Conservation (phyloP, 1,284 basidiomycete genomes). For the Irpex sp. region DNA sequence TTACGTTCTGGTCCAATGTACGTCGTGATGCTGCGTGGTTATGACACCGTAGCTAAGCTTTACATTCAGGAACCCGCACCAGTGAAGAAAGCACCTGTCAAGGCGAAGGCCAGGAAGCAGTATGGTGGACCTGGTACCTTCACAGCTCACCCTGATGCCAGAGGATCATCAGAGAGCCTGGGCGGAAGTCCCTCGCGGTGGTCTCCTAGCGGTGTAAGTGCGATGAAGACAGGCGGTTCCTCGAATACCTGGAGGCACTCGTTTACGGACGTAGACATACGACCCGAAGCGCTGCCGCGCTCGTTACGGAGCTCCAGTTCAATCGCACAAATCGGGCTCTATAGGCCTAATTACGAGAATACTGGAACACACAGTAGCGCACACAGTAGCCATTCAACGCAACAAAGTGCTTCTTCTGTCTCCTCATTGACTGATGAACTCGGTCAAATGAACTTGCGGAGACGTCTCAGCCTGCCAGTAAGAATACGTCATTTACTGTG, state of each 20-base stretch:
- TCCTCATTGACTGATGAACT: conserved; percentile 61
- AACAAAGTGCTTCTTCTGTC: conserved; percentile 31
- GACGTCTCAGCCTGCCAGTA: conserved; percentile 65
- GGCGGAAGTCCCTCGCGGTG: neutral
- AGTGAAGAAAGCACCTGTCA: conserved; percentile 58
- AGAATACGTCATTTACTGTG: conserved; percentile 26
- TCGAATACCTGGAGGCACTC: neutral
- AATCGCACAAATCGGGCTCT: conserved; percentile 61
- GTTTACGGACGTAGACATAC: conserved; percentile 35
- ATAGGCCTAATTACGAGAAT: conserved; percentile 65
- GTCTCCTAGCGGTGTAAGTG: neutral
- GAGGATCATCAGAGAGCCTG: conserved; percentile 1
- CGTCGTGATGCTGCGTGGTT: conserved; percentile 37
- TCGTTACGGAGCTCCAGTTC: conserved; percentile 57
- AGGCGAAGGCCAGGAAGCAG: conserved; percentile 50
- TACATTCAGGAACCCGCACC: conserved; percentile 63
- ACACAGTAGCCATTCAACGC: conserved; percentile 10
- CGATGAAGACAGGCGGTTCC: neutral
- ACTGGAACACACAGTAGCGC: conserved; percentile 24
- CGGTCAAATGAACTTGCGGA: conserved; percentile 50
- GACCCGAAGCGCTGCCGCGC: conserved; percentile 54
- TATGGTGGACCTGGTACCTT: conserved; percentile 79
- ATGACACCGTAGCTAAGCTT: neutral
- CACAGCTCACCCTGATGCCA: conserved; percentile 8
- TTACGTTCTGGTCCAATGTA: conserved; percentile 96